Conservation (phyloP, 495 filamentous ascomycete species). For the Cercophora newfieldiana region DNA sequence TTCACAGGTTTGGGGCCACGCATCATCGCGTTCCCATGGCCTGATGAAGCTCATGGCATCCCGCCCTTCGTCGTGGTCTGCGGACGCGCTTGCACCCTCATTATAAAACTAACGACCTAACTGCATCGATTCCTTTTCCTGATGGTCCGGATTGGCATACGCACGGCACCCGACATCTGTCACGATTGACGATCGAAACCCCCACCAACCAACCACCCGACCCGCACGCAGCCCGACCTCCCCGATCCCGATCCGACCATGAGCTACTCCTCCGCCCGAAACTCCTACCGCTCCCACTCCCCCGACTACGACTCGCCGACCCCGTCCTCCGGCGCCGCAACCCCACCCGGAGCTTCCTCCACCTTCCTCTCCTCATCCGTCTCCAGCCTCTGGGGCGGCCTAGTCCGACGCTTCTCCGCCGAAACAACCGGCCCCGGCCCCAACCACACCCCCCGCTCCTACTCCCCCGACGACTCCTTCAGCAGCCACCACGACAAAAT, state of each 20-base stretch:
- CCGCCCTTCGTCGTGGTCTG: neutral
- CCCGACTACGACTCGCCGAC: conserved; percentile 27
- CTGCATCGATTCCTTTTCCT: conserved; percentile 2
- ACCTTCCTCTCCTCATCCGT: conserved; percentile 30
- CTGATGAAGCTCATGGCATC: neutral
- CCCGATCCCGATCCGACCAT: neutral
- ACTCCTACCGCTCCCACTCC: conserved; percentile 23
- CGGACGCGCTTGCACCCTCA: neutral
- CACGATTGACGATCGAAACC: conserved; percentile 24
- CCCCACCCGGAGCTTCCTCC: conserved; percentile 26
- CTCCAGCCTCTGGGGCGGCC: conserved; percentile 36
- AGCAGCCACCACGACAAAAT: conserved; percentile 25
- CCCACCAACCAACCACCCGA: conserved; percentile 16
- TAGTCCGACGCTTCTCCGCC: conserved; percentile 39
- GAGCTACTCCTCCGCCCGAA: neutral
- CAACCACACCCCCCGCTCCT: conserved; percentile 10
- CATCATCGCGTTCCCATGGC: conserved; percentile 4
- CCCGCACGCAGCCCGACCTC: conserved; percentile 17
- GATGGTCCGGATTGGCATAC: neutral
- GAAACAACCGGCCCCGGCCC: conserved; percentile 20
- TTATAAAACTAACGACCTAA: conserved; percentile 4
- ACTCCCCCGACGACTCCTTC: conserved; percentile 24
- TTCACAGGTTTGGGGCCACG: conserved; percentile 1
- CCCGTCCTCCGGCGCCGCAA: conserved; percentile 36
- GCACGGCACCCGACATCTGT: neutral